phyloP scores from a whole-genome alignment of 495 filamentous ascomycete species.

The Talaromyces proteolyticus region DNA sequence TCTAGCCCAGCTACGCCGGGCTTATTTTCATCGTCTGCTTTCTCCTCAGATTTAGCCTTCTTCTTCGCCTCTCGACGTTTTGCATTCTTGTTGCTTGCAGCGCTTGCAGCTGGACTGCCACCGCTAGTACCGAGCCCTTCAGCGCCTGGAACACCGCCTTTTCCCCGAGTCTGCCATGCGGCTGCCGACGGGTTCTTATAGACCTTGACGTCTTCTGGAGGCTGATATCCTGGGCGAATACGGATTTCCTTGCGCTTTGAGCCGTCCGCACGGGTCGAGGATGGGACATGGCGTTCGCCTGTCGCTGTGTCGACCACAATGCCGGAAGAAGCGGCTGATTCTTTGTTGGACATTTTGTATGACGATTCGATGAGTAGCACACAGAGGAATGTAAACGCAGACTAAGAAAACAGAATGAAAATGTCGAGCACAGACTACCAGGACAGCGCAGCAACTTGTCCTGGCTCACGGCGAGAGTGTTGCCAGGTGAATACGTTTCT shows the following conservation, averaged over 20 bases:
- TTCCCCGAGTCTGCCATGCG: conserved; percentile 75
- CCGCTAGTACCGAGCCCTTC: conserved; percentile 47
- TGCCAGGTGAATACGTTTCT: too few relatives aligned
- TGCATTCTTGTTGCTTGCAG: conserved; percentile 81
- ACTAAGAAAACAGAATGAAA: conserved; percentile 2
- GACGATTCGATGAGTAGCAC: neutral
- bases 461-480: too few relatives aligned
- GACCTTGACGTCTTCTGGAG: conserved; percentile 92
- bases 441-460: too few relatives aligned
- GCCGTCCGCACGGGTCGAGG: conserved; percentile 81
- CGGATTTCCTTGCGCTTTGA: conserved; percentile 86
- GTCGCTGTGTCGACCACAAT: conserved; percentile 65
- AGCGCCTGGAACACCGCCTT: conserved; percentile 74
- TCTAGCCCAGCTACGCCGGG: conserved; percentile 29
- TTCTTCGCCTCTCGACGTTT: conserved; percentile 86
- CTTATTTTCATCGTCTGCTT: conserved; percentile 24
- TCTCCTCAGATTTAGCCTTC: conserved; percentile 64
- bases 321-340: conserved; percentile 46
- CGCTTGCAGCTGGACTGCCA: conserved; percentile 30
- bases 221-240: conserved; percentile 86
- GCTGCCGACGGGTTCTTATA: conserved; percentile 93
- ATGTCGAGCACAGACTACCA: neutral
- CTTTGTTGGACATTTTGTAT: conserved; percentile 13
- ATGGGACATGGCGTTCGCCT: conserved; percentile 83
- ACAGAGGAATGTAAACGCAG: neutral